Base-by-base conservation (phyloP, 2,329 filamentous ascomycete genomes). In the Cadophora sp. region DNA sequence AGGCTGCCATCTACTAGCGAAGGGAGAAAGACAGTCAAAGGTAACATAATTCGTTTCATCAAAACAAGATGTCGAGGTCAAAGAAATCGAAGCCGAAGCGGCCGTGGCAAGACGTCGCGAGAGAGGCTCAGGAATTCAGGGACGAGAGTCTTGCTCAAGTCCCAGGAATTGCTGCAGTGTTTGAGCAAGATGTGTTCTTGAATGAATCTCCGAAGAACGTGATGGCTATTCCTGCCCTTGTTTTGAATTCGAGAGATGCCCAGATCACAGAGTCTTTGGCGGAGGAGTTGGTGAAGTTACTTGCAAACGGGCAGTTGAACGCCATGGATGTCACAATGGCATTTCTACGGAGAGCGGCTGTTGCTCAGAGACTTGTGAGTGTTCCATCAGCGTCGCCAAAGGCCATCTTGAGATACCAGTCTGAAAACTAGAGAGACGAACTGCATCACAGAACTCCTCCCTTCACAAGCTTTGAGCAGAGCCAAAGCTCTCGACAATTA, bases 261-360 rank as follows among this genome's bases (percentile, higher is more conserved):
- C 66, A 79, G 14, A 83, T 87, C 62, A 87, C 84, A 0, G 79
- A 83, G 66, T 77, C 71, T 13, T 71, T 78, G 47, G 73, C 81
- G 18, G 77, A 83, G 9, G 79, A 81, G 60, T 77, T 87, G 2
- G 77, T 87, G 0, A 70, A 81, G 2, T 64, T 72, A 11, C 75
- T 88, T 39, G 78, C 81, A 3, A 76, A 73, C 6, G 80, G 81
- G 2, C 75, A 80, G 60, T 72, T 83, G 51, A 81, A 77, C 11
- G 79, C 81, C 27, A 77, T 76, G 3, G 76, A 78, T 20, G 81
- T 87, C 18, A 82, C 80, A 3, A 80, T 76, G 27, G 85, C 85
- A 0, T 88, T 87, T 74, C 77, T 87, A 56, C 79, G 83, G 48
- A 79, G 85, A 41, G 86, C 86, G 24, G 83, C 76, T 9, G 73